Evolutionary conservation across 805 yeast species (phyloP).

Genomic region (Saturnispora quitensis): DNA sequence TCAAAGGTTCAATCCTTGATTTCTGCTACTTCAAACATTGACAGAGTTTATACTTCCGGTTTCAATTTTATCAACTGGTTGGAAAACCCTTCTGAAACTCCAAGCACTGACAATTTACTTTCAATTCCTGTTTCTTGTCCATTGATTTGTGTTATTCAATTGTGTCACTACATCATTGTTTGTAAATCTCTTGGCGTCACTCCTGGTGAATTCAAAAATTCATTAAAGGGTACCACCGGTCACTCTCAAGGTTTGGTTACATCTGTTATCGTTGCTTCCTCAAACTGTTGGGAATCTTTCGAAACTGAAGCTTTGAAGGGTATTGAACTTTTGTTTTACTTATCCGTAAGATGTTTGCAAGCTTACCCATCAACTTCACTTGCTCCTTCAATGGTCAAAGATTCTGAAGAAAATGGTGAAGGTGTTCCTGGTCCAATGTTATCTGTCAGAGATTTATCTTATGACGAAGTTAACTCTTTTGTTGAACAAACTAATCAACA

Average conservation of each 20-base stretch:
- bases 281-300: slow-evolving; percentile 81
- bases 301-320: slow-evolving; percentile 64
- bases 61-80: slow-evolving; percentile 86
- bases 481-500: slow-evolving; percentile 87
- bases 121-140: slow-evolving; percentile 95
- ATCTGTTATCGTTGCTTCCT: slow-evolving; percentile 79
- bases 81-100: slow-evolving; percentile 73
- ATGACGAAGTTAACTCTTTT: slow-evolving; percentile 66
- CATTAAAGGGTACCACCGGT: slow-evolving; percentile 72
- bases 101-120: slow-evolving; percentile 79
- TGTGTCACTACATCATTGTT: slow-evolving; percentile 86
- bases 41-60: slow-evolving; percentile 89
- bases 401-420: slow-evolving; percentile 87
- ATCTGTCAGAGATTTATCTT: slow-evolving; percentile 80
- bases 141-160: slow-evolving; percentile 91
- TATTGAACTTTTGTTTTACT: slow-evolving; percentile 77
- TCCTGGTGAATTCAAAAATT: slow-evolving; percentile 77
- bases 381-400: slow-evolving; percentile 89
- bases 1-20: slow-evolving; percentile 58
- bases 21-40: slow-evolving; percentile 63
- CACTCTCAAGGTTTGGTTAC: slow-evolving; percentile 90
- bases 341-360: slow-evolving; percentile 86
- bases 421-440: slow-evolving; percentile 98
- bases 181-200: slow-evolving; percentile 74
- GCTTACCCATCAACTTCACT: slow-evolving; percentile 89